A percentile compares a stretch with the other conserved stretches of the same genome.
Evolutionary conservation across 2,329 filamentous ascomycete species (phyloP).

Genomic region (Claviceps arundinis): DNA sequence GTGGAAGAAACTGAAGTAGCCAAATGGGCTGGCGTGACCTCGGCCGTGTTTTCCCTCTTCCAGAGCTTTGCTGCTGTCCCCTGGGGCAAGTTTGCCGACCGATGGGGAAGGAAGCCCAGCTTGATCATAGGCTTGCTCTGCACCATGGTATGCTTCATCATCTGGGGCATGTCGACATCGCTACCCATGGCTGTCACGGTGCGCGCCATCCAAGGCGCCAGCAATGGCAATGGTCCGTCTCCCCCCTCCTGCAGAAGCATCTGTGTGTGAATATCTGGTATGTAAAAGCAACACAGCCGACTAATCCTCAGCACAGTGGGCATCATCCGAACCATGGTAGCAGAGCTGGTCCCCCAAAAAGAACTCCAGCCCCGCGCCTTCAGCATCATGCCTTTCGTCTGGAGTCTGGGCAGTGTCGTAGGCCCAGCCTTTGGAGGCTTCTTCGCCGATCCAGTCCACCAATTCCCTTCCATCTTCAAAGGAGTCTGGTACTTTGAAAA

Average conservation of each 20-base stretch:
- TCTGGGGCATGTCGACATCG: slow-evolving; percentile 74
- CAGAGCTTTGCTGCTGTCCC: slow-evolving; percentile 60
- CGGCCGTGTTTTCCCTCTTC: slow-evolving; percentile 56
- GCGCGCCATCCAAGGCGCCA: slow-evolving; percentile 65
- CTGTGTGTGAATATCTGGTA: background rate
- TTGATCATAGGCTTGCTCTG: slow-evolving; percentile 61
- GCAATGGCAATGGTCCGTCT: slow-evolving; percentile 66
- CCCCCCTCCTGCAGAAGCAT: background rate
- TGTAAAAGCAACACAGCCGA: background rate
- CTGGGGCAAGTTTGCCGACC: slow-evolving; percentile 68
- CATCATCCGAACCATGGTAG: slow-evolving; percentile 83
- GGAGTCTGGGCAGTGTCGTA: slow-evolving; percentile 77
- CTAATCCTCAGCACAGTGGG: slow-evolving; percentile 41
- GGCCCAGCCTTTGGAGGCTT: slow-evolving; percentile 81
- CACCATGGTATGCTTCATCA: slow-evolving; percentile 68
- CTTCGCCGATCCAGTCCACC: slow-evolving; percentile 65
- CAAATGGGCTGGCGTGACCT: slow-evolving; percentile 66
- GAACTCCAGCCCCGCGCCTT: slow-evolving; percentile 82
- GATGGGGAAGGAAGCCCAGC: slow-evolving; percentile 66
- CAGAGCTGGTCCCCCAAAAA: slow-evolving; percentile 79
- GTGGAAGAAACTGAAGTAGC: slow-evolving; percentile 59
- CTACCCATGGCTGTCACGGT: slow-evolving; percentile 68
- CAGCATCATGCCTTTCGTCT: slow-evolving; percentile 82
- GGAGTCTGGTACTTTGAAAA: slow-evolving; percentile 52
- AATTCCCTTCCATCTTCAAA: slow-evolving; percentile 60